phyloP scores from a whole-genome alignment of 2,329 filamentous ascomycete species.

The Fusarium praegraminearum region DNA sequence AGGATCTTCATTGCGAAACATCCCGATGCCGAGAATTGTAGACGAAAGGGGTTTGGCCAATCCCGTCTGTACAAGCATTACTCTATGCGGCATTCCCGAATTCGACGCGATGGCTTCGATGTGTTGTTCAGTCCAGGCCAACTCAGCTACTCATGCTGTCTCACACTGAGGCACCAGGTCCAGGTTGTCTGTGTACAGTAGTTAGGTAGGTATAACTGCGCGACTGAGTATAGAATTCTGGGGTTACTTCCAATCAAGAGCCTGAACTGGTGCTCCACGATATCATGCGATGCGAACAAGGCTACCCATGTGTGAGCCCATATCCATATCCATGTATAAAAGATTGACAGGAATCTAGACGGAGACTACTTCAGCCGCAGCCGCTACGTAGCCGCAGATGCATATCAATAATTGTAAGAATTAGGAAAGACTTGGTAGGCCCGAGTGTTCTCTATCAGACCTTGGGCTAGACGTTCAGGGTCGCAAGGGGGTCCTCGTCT shows the following conservation, averaged over 20 bases:
- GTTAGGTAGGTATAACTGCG: constrained; percentile 9
- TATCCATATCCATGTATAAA: neutral
- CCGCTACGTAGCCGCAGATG: constrained; percentile 12
- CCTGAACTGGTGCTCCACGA: neutral
- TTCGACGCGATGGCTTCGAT: constrained; percentile 30
- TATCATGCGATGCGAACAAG: constrained; percentile 4
- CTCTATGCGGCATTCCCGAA: constrained; percentile 15
- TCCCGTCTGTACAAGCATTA: constrained; percentile 14
- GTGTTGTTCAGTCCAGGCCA: constrained; percentile 33
- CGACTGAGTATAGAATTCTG: constrained; percentile 32
- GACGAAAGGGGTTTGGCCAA: constrained; percentile 6
- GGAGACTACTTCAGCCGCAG: constrained; percentile 7
- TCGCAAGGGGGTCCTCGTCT: constrained; percentile 25
- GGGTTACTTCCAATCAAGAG: constrained; percentile 10
- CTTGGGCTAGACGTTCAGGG: constrained; percentile 1
- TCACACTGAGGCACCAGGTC: constrained; percentile 39
- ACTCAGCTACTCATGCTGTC: constrained; percentile 25
- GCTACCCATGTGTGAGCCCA: constrained; percentile 1
- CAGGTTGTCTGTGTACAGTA: constrained; percentile 3
- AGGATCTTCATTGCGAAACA: constrained; percentile 33
- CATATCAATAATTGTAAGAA: constrained; percentile 23
- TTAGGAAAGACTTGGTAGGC: neutral
- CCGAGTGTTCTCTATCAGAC: neutral
- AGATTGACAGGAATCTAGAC: neutral
- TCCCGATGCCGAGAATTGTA: constrained; percentile 14